phyloP scores from a whole-genome alignment of 2,329 filamentous ascomycete species.

The Fusarium tupiense region DNA sequence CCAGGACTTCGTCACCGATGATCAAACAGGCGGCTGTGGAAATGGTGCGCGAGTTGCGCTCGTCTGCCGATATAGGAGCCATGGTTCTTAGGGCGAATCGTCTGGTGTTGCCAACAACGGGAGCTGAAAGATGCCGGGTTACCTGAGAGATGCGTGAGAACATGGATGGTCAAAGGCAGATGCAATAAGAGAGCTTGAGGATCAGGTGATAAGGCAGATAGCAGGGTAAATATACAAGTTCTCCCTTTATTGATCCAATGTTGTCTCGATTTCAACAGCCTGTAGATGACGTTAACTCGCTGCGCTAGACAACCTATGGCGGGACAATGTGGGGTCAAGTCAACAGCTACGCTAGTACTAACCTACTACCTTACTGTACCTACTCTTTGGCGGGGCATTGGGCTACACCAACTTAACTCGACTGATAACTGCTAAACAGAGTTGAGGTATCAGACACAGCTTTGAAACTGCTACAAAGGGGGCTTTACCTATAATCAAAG shows the following conservation, averaged over 20 bases:
- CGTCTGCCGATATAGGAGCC: constrained; percentile 53
- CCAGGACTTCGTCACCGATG: constrained; percentile 96
- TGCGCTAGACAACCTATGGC: constrained; percentile 6
- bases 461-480: constrained; percentile 11
- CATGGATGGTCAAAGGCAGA: constrained; percentile 61
- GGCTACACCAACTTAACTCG: constrained; percentile 14
- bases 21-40: constrained; percentile 92
- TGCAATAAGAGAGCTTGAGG: constrained; percentile 3
- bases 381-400: constrained; percentile 30
- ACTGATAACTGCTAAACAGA: constrained; percentile 22
- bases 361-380: not conserved
- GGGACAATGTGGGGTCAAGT: constrained; percentile 24
- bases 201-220: not conserved
- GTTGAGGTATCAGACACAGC: not conserved
- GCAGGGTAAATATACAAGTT: constrained; percentile 4
- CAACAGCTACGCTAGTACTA: not conserved
- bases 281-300: constrained; percentile 34
- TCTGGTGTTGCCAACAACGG: constrained; percentile 48
- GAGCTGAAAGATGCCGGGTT: constrained; percentile 69
- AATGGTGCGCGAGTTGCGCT: constrained; percentile 73
- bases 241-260: constrained; percentile 13
- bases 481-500: not conserved
- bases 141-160: constrained; percentile 79
- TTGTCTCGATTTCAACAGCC: constrained; percentile 5
- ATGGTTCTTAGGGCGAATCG: constrained; percentile 53